A percentile compares a stretch with the other conserved stretches of the same genome.
Evolutionary conservation across 1,284 basidiomycete species (phyloP).

Genomic region (Kalmanozyma brasiliensis): DNA sequence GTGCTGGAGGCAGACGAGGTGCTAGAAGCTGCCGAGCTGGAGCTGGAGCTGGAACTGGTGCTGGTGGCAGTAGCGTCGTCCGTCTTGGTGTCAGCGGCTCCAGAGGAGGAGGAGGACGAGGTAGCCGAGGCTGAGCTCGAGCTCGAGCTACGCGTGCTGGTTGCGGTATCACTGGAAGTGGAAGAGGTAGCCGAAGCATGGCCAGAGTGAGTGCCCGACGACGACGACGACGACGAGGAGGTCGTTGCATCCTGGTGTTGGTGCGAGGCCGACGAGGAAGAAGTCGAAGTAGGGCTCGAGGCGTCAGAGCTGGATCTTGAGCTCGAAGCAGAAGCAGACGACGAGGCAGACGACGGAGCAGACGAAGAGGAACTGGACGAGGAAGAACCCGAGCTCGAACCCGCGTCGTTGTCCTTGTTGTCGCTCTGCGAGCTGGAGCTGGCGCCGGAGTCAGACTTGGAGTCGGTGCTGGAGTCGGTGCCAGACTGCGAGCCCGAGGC

Average conservation of each 20-base stretch:
- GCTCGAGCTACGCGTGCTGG: not conserved
- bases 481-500: not conserved
- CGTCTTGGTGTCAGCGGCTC: slow-evolving; percentile 12
- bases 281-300: slow-evolving; percentile 24
- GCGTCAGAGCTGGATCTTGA: not conserved
- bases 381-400: slow-evolving; percentile 1
- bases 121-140: slow-evolving; percentile 3
- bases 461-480: slow-evolving; percentile 2
- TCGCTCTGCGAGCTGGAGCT: slow-evolving; percentile 9
- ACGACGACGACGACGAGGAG: slow-evolving; percentile 24
- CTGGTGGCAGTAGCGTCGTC: not conserved
- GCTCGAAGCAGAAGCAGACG: slow-evolving; percentile 16
- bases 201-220: slow-evolving; percentile 13
- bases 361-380: slow-evolving; percentile 20
- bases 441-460: slow-evolving; percentile 7
- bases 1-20: slow-evolving; percentile 9
- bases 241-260: slow-evolving; percentile 8
- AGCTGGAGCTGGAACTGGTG: slow-evolving; percentile 8
- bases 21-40: slow-evolving; percentile 7
- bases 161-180: slow-evolving; percentile 1
- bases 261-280: slow-evolving; percentile 27
- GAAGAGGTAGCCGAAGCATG: slow-evolving; percentile 4
- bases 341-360: slow-evolving; percentile 16
- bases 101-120: slow-evolving; percentile 3
- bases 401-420: slow-evolving; percentile 2